Conservation (phyloP, 164 flowering plant genomes). For the Magnolia sinica region DNA sequence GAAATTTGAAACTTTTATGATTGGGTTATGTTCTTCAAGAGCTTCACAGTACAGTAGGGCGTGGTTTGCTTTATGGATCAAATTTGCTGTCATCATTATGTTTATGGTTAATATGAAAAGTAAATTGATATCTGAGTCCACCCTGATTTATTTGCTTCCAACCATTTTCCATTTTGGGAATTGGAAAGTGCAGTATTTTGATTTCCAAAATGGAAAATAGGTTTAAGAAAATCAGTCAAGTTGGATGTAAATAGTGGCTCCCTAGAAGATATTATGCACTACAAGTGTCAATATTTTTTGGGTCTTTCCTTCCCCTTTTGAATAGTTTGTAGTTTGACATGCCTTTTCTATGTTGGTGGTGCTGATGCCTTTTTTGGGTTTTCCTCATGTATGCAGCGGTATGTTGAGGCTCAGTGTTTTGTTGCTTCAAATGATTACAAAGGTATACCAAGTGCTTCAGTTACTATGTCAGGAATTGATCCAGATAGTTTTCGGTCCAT, state of each 20-base stretch:
- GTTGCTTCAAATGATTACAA: conserved; percentile 90
- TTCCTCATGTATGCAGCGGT: conserved; percentile 59
- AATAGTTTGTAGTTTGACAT: background rate
- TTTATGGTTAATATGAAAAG: no score
- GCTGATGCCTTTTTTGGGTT: background rate
- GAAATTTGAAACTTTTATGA: no score
- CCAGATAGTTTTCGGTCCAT: background rate
- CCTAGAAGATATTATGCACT: background rate
- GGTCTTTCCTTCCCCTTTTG: background rate
- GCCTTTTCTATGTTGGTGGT: background rate
- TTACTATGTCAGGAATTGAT: background rate
- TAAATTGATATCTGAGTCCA: no score
- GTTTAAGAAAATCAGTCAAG: no score
- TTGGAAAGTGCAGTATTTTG: background rate
- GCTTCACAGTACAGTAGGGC: no score
- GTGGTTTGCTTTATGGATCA: no score
- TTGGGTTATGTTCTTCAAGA: no score
- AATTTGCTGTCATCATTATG: no score
- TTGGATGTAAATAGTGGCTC: background rate
- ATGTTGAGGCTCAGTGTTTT: conserved; percentile 94
- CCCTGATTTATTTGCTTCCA: no score
- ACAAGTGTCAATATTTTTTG: background rate
- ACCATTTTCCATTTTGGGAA: background rate
- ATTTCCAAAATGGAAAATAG: background rate
- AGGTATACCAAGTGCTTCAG: conserved; percentile 39